These are phyloP conservation scores for Fusarium bulbicola DNA, from an alignment of 2,329 filamentous ascomycete species.

Conservation along the genomic window DNA sequence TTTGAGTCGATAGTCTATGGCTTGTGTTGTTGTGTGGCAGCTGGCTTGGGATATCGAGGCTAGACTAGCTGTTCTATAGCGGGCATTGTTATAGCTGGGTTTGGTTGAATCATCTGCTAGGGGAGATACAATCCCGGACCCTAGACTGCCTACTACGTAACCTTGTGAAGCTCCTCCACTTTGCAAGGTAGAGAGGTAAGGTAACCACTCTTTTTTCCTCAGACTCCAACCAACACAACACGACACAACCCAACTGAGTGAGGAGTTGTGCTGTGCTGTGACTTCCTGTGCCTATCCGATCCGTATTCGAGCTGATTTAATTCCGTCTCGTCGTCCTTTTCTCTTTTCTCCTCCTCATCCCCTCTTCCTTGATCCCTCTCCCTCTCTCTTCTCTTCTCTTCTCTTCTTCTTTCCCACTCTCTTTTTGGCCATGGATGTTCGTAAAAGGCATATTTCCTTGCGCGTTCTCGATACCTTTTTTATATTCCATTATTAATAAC, in stretches of 20 bases:
- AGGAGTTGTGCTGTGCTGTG: background rate
- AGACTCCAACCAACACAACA: background rate
- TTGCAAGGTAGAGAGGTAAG: background rate
- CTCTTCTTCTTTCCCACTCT: background rate
- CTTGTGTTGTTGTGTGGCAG: background rate
- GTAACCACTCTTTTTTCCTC: background rate
- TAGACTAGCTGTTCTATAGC: background rate
- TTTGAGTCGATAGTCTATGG: background rate
- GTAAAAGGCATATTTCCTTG: background rate
- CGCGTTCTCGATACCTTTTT: background rate
- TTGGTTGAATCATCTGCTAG: background rate
- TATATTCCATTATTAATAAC: slow-evolving; percentile 1
- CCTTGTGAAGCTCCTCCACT: background rate
- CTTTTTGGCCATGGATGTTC: slow-evolving; percentile 18
- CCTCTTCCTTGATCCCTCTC: background rate
- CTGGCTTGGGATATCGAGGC: background rate
- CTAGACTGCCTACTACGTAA: background rate
- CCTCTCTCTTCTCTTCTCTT: background rate
- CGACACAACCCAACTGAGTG: background rate
- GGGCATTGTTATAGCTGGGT: background rate
- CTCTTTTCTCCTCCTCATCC: slow-evolving; percentile 11
- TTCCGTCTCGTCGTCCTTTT: background rate
- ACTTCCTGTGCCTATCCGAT: background rate
- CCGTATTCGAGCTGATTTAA: slow-evolving; percentile 8
- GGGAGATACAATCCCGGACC: background rate